Percentiles rank a stretch among this genome's conserved stretches.
Conservation (phyloP, 1,284 basidiomycete genomes). For the Leccinum cinnamomeum region DNA sequence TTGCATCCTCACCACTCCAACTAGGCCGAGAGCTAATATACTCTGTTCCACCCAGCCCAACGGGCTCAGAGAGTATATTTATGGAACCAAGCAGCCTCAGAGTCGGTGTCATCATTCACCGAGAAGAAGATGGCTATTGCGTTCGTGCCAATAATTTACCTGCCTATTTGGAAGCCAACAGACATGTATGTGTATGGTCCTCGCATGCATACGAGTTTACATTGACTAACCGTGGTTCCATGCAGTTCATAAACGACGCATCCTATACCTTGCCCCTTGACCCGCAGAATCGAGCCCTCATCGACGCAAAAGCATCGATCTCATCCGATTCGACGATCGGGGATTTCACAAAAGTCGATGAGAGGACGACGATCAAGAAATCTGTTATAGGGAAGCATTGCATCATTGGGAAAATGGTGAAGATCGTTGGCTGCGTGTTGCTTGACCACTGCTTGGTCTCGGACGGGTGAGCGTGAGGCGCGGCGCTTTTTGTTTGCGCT, state of each 20-base stretch:
- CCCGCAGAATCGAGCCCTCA: slow-evolving; percentile 59
- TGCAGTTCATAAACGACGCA: slow-evolving; percentile 52
- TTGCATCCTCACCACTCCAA: slow-evolving; percentile 26
- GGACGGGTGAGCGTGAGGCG: slow-evolving; percentile 65
- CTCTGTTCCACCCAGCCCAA: slow-evolving; percentile 45
- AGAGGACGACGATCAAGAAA: slow-evolving; percentile 85
- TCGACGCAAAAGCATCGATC: slow-evolving; percentile 81
- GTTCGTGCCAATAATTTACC: slow-evolving; percentile 84
- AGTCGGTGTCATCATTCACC: slow-evolving; percentile 62
- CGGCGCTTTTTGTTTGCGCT: background rate
- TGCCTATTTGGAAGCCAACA: slow-evolving; percentile 81
- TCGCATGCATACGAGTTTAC: background rate
- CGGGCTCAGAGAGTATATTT: slow-evolving; percentile 41
- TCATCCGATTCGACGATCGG: slow-evolving; percentile 85
- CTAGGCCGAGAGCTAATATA: slow-evolving; percentile 21
- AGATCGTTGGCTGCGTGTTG: slow-evolving; percentile 84
- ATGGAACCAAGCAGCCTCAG: slow-evolving; percentile 48
- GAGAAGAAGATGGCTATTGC: slow-evolving; percentile 56
- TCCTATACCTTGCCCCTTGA: slow-evolving; percentile 58
- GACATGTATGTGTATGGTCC: slow-evolving; percentile 59
- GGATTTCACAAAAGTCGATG: slow-evolving; percentile 78
- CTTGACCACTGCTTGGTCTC: slow-evolving; percentile 89
- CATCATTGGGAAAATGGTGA: slow-evolving; percentile 83
- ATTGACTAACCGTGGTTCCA: slow-evolving; percentile 4
- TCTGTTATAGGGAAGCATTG: slow-evolving; percentile 89